Evolutionary conservation across 2,329 filamentous ascomycete species (phyloP).

Genomic region (Hysterium pulicare): DNA sequence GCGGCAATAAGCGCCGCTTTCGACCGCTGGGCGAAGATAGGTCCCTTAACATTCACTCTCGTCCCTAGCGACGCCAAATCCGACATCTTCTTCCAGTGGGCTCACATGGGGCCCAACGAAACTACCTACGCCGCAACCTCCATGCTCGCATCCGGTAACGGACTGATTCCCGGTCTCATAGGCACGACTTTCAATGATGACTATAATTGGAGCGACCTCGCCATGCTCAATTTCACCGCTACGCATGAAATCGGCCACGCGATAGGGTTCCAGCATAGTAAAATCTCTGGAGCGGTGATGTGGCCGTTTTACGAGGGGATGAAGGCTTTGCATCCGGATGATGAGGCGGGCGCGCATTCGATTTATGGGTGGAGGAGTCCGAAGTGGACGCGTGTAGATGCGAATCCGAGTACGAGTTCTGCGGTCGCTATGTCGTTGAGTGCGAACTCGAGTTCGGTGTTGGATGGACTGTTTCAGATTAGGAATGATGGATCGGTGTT

Average conservation of each 20-base stretch:
- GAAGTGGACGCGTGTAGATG: constrained; percentile 21
- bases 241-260: constrained; percentile 28
- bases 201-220: constrained; percentile 24
- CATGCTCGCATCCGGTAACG: constrained; percentile 21
- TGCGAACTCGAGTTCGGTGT: constrained; percentile 3
- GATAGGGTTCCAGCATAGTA: constrained; percentile 25
- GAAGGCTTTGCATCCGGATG: constrained; percentile 21
- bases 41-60: constrained; percentile 18
- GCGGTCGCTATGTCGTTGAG: constrained; percentile 19
- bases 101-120: constrained; percentile 18
- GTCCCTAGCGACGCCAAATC: constrained; percentile 13
- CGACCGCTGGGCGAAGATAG: constrained; percentile 20
- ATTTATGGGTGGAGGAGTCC: constrained; percentile 28
- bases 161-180: constrained; percentile 21
- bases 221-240: constrained; percentile 25
- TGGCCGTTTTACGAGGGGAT: constrained; percentile 25
- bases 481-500: constrained; percentile 23
- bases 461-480: constrained; percentile 27
- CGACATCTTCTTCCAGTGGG: constrained; percentile 25
- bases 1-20: constrained; percentile 25
- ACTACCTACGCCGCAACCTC: constrained; percentile 22
- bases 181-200: constrained; percentile 30
- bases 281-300: constrained; percentile 27
- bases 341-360: constrained; percentile 24
- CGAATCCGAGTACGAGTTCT: constrained; percentile 13